phyloP scores from a whole-genome alignment of 1,139 yeast genomes.

The Suhomyces bolitotheri region DNA sequence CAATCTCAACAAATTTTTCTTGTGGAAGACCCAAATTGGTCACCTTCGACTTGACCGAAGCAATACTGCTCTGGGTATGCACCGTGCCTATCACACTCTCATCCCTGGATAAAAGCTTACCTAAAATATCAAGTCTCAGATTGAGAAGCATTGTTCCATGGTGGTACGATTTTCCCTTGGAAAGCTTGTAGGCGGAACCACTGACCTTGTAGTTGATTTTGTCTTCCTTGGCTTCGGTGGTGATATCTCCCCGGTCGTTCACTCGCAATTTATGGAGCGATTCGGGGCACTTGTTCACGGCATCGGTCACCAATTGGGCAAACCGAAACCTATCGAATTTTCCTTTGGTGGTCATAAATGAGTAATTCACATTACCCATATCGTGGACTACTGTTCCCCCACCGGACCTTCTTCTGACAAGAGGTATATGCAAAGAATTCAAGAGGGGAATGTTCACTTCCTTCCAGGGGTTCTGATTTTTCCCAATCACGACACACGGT shows the following conservation, averaged over 20 bases:
- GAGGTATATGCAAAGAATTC: conserved; percentile 55
- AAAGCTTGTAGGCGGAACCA: conserved; percentile 88
- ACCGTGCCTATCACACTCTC: conserved; percentile 45
- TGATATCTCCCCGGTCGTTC: conserved; percentile 80
- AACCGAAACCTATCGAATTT: conserved; percentile 67
- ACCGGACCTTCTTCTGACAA: conserved; percentile 81
- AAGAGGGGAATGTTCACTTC: conserved; percentile 73
- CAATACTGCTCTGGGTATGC: conserved; percentile 61
- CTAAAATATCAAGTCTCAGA: conserved; percentile 59
- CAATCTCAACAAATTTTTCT: conserved; percentile 50
- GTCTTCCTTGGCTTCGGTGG: conserved; percentile 34
- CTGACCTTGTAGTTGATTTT: conserved; percentile 60
- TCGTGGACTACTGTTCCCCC: conserved; percentile 99
- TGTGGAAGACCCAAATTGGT: conserved; percentile 54
- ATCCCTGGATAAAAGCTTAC: conserved; percentile 55
- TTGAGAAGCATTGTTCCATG: conserved; percentile 93
- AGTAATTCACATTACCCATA: conserved; percentile 84
- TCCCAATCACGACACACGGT: conserved; percentile 92
- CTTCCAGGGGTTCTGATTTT: conserved; percentile 93
- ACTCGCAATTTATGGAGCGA: conserved; percentile 38
- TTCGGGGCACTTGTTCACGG: conserved; percentile 40
- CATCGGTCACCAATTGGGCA: conserved; percentile 52
- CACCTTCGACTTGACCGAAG: conserved; percentile 78
- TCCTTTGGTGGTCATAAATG: conserved; percentile 70
- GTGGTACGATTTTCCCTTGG: conserved; percentile 82